Percentiles rank a stretch among this genome's conserved stretches.
Evolutionary conservation across 1,284 basidiomycete genomes (phyloP).

Genomic region (Schizopora paradoxa): DNA sequence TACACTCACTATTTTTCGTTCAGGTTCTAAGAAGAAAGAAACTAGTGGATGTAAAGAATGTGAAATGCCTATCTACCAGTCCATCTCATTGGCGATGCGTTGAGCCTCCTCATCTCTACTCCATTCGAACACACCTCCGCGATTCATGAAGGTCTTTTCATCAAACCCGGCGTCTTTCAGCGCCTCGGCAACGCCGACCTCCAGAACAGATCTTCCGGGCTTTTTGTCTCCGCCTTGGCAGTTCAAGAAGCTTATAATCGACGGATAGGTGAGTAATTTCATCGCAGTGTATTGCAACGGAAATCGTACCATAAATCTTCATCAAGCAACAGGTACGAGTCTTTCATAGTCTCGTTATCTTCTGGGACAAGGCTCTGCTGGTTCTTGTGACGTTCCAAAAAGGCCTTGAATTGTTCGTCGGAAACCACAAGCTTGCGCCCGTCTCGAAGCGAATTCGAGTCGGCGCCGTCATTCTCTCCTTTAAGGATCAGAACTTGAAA

Average conservation of each 20-base stretch:
- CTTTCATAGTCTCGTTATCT: slow-evolving; percentile 34
- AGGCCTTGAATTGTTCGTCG: slow-evolving; percentile 31
- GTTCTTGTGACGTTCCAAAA: slow-evolving; percentile 29
- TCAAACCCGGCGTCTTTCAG: slow-evolving; percentile 34
- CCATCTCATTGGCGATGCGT: too few relatives aligned
- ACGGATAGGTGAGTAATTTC: background rate
- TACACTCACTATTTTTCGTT: too few relatives aligned
- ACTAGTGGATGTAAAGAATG: too few relatives aligned
- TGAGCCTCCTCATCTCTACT: too few relatives aligned
- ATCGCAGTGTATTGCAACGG: background rate
- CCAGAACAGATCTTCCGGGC: slow-evolving; percentile 31
- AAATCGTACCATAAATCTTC: slow-evolving; percentile 30
- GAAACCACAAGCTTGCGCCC: slow-evolving; percentile 32
- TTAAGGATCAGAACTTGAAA: slow-evolving; percentile 35
- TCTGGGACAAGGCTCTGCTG: slow-evolving; percentile 31
- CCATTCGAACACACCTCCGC: slow-evolving; percentile 36
- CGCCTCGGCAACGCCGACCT: slow-evolving; percentile 32
- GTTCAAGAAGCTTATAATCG: slow-evolving; percentile 29
- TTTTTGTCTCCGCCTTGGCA: slow-evolving; percentile 28
- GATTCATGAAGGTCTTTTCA: slow-evolving; percentile 27
- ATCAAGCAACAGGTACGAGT: slow-evolving; percentile 34
- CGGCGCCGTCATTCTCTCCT: slow-evolving; percentile 27
- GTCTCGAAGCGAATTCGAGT: slow-evolving; percentile 31
- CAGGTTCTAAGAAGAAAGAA: too few relatives aligned
- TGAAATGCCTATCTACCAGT: too few relatives aligned